These are phyloP conservation scores for Clavariopsis aquatica DNA, from an alignment of 495 filamentous ascomycete species.

Conservation along the genomic window DNA sequence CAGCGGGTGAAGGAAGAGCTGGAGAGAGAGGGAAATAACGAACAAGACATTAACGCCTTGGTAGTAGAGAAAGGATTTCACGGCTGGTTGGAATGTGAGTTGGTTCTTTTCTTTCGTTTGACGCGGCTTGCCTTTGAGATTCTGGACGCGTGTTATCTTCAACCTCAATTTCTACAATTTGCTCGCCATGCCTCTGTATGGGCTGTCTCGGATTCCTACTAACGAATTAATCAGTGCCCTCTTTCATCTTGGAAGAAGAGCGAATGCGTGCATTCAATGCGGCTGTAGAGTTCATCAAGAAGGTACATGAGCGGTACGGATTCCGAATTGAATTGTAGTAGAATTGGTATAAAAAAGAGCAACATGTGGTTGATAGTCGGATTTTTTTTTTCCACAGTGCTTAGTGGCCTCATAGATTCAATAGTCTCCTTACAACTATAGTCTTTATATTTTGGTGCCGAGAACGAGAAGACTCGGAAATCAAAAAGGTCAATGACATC, in stretches of 20 bases:
- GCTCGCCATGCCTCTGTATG: too few species aligned
- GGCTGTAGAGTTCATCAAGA: not conserved
- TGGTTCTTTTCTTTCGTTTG: not conserved
- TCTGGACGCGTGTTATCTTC: not conserved
- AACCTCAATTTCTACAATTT: too few species aligned
- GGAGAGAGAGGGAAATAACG: conserved; percentile 4
- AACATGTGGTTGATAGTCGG: too few species aligned
- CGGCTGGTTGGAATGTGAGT: conserved; percentile 46
- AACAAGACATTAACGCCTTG: conserved; percentile 32
- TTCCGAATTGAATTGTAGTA: too few species aligned
- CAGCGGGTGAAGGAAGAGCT: conserved; percentile 35
- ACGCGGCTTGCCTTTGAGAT: not conserved
- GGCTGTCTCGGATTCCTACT: not conserved
- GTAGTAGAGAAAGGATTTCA: conserved; percentile 43
- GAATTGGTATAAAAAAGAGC: too few species aligned
- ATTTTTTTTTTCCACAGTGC: too few species aligned
- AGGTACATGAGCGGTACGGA: not conserved
- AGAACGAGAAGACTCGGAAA: too few species aligned
- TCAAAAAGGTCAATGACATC: too few species aligned
- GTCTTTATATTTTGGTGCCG: too few species aligned
- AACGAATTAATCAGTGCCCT: not conserved
- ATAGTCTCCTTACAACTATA: too few species aligned
- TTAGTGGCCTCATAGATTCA: too few species aligned
- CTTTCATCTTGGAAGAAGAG: not conserved
- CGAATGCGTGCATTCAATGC: not conserved